Evolutionary conservation across 345 rosid species (phyloP).

Genomic region (Lepidium sativum): DNA sequence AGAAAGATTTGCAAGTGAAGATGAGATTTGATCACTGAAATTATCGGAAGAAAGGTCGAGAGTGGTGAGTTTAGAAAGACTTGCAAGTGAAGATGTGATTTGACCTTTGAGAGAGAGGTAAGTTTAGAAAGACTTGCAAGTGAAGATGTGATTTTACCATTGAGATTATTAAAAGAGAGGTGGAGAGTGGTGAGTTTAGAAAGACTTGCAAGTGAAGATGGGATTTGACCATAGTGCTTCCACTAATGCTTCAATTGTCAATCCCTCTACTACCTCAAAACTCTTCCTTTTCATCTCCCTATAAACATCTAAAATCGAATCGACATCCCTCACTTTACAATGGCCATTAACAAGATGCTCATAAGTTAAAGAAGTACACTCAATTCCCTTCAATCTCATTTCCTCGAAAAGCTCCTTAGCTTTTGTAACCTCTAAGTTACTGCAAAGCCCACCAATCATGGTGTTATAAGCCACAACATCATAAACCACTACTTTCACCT

Average conservation of each 20-base stretch:
- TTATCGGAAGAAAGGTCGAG: too few relatives aligned
- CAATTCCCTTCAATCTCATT: constrained; percentile 47
- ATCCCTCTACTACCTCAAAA: constrained; percentile 37
- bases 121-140: background rate
- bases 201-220: background rate
- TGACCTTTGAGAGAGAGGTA: too few relatives aligned
- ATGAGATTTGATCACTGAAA: too few relatives aligned
- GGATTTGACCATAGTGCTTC: constrained; percentile 16
- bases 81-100: too few relatives aligned
- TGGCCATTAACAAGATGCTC: constrained; percentile 62
- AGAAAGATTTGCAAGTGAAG: too few relatives aligned
- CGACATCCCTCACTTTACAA: constrained; percentile 46
- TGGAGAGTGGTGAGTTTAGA: background rate
- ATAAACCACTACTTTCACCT: constrained; percentile 33
- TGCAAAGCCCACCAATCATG: constrained; percentile 57
- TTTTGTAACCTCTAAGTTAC: constrained; percentile 38
- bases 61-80: too few relatives aligned
- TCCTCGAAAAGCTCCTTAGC: constrained; percentile 50
- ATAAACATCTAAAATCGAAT: constrained; percentile 44
- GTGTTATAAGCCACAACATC: constrained; percentile 61
- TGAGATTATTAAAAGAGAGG: background rate
- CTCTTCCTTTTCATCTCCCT: constrained; percentile 51
- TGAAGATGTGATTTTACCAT: background rate
- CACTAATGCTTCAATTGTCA: constrained; percentile 41
- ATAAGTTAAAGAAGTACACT: constrained; percentile 38